Conservation (phyloP, 106 monocot genomes). For the Gastrodia elata region DNA sequence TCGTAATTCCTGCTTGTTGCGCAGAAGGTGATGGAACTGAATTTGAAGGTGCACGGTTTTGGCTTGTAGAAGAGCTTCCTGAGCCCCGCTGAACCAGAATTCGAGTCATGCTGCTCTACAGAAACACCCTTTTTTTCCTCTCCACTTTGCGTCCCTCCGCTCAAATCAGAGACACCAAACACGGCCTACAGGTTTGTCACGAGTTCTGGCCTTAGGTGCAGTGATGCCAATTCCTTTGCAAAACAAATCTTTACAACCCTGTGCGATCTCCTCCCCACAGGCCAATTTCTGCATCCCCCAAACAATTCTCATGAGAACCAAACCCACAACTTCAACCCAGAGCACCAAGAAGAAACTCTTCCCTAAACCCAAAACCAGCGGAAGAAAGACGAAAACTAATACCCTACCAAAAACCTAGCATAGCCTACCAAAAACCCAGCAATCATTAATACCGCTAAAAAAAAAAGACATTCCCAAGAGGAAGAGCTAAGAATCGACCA, state of each 20-base stretch:
- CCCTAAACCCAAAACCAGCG: slow-evolving; percentile 5
- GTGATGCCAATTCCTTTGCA: slow-evolving; percentile 24
- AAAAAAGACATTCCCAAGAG: background rate
- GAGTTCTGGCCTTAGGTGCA: slow-evolving; percentile 38
- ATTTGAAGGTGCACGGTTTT: slow-evolving; percentile 29
- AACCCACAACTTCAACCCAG: background rate
- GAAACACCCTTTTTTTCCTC: background rate
- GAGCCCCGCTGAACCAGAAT: slow-evolving; percentile 75
- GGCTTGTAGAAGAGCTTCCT: slow-evolving; percentile 50
- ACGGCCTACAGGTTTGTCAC: slow-evolving; percentile 42
- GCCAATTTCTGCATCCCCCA: slow-evolving; percentile 22
- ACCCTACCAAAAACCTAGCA: slow-evolving; percentile 3
- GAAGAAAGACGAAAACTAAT: background rate
- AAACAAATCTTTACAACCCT: slow-evolving; percentile 25
- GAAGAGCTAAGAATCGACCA: background rate
- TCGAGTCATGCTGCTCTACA: slow-evolving; percentile 51
- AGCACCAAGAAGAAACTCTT: slow-evolving; percentile 6
- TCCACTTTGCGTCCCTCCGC: background rate
- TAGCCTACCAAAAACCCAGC: background rate
- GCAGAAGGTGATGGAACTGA: slow-evolving; percentile 25
- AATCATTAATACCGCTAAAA: background rate
- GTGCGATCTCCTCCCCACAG: slow-evolving; percentile 18
- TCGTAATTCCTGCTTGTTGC: slow-evolving; percentile 18
- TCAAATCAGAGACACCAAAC: slow-evolving; percentile 21
- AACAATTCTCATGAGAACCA: slow-evolving; percentile 26